Evolutionary conservation across 192 early-diverging fungal genomes (phyloP), one percentile per base, ranked within the genome.

Genomic region (Gonapodya sp.): DNA sequence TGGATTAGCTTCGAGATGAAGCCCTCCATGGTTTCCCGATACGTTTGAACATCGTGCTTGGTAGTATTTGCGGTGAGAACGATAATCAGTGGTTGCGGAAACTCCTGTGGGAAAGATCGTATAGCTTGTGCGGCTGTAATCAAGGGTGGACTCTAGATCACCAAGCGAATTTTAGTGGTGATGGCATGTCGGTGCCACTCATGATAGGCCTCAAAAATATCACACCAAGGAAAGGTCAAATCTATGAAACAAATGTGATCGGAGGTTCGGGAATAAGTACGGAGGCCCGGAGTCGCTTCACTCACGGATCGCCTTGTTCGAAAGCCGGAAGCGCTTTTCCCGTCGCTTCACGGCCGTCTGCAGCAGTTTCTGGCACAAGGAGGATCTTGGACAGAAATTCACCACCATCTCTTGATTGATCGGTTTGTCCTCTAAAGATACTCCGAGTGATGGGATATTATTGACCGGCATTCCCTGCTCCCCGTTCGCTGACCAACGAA

Each of bases 341-440:
- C 2, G 31, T 33, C 30, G 75, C 75, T 77, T 77, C 75, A 32
- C 34, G 30, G 75, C 75, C 75, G 31, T 77, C 75, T 8, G 30
- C 16, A 34, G 75, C 75, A 34, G 34, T 34, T 18, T 77, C 75
- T 14, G 75, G 8, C 8, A 8, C 8, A 2, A 32, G 75, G 8
- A 8, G 18, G 8, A 77, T 16, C 75, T 34, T 18, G 2, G 30
- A 34, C 8, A 77, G 75, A 18, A 77, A 33, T 18, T 34, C 30
- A 77, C 75, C 8, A 34, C 75, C 8, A 77, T 33, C 75, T 31
- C 8, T 33, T 77, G 75, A 33, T 77, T 77, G 75, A 77, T 77
- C 31, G 2, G 18, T 16, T 77, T 77, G 75, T 77, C 75, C 31
- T 77, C 75, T 34, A 16, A 77, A 34, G 34, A 77, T 77, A 2